Evolutionary conservation across 306 rosid genomes (phyloP).

Genomic region (Ormosia emarginata): DNA sequence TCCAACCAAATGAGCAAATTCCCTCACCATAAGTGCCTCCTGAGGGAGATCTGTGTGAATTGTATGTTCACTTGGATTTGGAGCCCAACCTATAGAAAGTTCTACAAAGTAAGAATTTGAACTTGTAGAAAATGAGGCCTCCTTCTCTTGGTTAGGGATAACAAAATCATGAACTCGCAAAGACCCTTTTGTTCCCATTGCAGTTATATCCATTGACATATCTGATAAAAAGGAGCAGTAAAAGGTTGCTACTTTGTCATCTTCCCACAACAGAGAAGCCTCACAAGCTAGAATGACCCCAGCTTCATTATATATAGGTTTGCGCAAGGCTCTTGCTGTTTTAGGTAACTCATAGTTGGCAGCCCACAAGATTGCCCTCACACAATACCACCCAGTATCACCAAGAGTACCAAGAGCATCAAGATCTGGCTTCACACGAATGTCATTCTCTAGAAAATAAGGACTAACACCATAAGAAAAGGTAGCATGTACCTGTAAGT

Average conservation of each 20-base stretch:
- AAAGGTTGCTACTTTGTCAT: constrained; percentile 65
- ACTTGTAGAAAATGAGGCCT: constrained; percentile 39
- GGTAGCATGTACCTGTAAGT: constrained; percentile 11
- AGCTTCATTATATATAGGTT: constrained; percentile 35
- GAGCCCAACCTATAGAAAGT: constrained; percentile 42
- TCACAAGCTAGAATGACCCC: constrained; percentile 70
- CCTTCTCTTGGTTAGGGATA: constrained; percentile 57
- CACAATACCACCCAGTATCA: constrained; percentile 36
- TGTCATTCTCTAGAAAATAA: constrained; percentile 24
- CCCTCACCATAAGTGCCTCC: constrained; percentile 61
- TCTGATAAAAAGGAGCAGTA: constrained; percentile 67
- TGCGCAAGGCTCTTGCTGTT: constrained; percentile 2
- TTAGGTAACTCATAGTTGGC: constrained; percentile 30
- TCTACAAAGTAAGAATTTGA: constrained; percentile 43
- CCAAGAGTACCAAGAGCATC: constrained; percentile 35
- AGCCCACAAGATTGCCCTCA: constrained; percentile 34
- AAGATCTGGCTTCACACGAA: constrained; percentile 36
- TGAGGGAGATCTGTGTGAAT: constrained; percentile 59
- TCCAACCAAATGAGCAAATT: constrained; percentile 54
- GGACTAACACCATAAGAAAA: not conserved
- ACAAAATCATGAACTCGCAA: constrained; percentile 56
- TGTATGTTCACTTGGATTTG: constrained; percentile 39
- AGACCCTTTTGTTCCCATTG: constrained; percentile 61
- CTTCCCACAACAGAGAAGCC: constrained; percentile 61
- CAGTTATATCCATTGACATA: constrained; percentile 60